Evolutionary conservation across 768 basidiomycete genomes (phyloP).

Genomic region (Suillus luteus): DNA sequence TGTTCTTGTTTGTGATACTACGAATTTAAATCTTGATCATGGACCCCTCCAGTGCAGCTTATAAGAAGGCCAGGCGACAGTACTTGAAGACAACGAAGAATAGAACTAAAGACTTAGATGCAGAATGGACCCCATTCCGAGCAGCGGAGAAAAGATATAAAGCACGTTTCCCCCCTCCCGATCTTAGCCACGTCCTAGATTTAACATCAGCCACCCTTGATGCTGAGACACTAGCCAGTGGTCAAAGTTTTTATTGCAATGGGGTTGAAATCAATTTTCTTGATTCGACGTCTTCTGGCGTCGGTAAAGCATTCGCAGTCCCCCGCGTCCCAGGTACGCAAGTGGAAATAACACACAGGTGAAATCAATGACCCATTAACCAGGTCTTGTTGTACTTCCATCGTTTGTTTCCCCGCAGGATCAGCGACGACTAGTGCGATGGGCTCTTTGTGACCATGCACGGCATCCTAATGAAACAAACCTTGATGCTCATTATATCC

Average conservation of each 20-base stretch:
- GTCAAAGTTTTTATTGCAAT: conserved; percentile 49
- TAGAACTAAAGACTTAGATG: conserved; percentile 45
- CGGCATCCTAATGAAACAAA: conserved; percentile 84
- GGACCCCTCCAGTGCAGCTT: conserved; percentile 49
- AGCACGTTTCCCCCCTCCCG: conserved; percentile 74
- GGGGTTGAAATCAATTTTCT: conserved; percentile 27
- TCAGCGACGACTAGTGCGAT: conserved; percentile 69
- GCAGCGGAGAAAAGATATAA: conserved; percentile 81
- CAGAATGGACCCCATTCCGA: conserved; percentile 74
- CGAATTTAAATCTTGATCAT: background rate
- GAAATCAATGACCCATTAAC: background rate
- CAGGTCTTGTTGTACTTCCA: conserved; percentile 87
- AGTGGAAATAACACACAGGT: background rate
- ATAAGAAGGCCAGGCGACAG: conserved; percentile 60
- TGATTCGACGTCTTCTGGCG: background rate
- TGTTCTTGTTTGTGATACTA: conserved; percentile 30
- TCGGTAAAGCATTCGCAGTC: conserved; percentile 30
- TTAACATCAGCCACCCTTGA: conserved; percentile 46
- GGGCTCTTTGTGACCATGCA: conserved; percentile 78
- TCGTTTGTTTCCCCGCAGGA: conserved; percentile 59
- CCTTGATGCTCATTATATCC: conserved; percentile 80
- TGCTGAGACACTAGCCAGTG: conserved; percentile 45
- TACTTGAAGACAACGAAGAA: conserved; percentile 62
- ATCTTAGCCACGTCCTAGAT: conserved; percentile 71
- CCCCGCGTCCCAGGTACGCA: conserved; percentile 38